Evolutionary conservation across 2,329 filamentous ascomycete species (phyloP), one percentile per base, ranked within the genome.

Genomic region (Claviceps arundinis): DNA sequence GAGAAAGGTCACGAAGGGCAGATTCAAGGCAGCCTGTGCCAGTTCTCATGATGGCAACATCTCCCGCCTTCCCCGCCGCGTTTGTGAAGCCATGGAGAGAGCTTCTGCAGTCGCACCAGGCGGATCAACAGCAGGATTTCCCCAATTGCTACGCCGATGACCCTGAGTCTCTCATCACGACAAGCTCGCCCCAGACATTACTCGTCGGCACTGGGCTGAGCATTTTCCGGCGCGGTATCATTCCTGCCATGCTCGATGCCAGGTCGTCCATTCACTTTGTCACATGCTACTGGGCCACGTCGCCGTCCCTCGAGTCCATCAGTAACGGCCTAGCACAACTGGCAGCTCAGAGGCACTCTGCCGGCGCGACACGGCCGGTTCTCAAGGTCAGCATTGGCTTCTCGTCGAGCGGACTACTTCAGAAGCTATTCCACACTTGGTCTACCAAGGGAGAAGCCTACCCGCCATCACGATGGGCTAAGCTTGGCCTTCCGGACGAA

Each of bases 281-380:
- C 6, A 91, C 87, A 8, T 91, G 87, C 65, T 93, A 90, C 67
- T 90, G 87, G 86, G 82, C 87, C 0, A 70, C 71, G 0, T 90
- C 86, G 0, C 66, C 73, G 1, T 83, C 81, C 0, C 71, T 83
- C 17, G 68, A 75, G 4, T 73, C 73, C 0, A 69, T 93, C 13
- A 73, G 70, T 41, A 68, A 76, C 4, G 71, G 80, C 0, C 73
- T 93, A 1, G 65, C 73, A 14, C 70, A 70, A 50, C 73, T 93
- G 8, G 86, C 84, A 1, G 68, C 41, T 26, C 70, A 58, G 50
- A 68, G 59, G 47, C 64, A 60, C 57, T 53, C 58, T n/a, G 26
- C 49, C 14, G 50, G 58, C 26, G 57, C 59, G 17, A 38, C 54
- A 50, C 59, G 53, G 54, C 65, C 56, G 30, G 55, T 56, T 1